Conservation (phyloP, 129 eudicot genomes). For the Flaveria bidentis region DNA sequence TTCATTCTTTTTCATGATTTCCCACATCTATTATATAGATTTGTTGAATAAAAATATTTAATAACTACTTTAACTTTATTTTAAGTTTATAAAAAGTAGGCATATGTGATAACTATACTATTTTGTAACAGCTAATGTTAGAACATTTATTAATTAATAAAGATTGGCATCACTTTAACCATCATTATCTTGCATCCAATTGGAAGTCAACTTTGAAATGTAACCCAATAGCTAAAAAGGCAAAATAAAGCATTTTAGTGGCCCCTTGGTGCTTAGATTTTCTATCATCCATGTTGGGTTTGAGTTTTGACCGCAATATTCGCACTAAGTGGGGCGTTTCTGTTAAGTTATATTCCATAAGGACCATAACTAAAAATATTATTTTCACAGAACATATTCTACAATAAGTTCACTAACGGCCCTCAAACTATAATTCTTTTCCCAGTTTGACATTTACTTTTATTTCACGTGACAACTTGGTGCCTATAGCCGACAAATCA, state of each 20-base stretch:
- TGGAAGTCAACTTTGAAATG: slow-evolving; percentile 33
- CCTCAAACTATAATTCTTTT: slow-evolving; percentile 9
- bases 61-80: neutral
- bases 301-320: slow-evolving; percentile 27
- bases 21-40: no score
- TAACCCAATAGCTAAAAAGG: slow-evolving; percentile 24
- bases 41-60: neutral
- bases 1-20: no score
- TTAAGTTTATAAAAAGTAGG: no score
- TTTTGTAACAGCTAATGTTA: neutral
- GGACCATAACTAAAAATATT: neutral
- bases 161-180: slow-evolving; percentile 27
- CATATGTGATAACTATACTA: no score
- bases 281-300: slow-evolving; percentile 30
- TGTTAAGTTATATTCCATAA: neutral
- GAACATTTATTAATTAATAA: neutral
- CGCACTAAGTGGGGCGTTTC: slow-evolving; percentile 19
- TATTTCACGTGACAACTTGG: slow-evolving; percentile 44
- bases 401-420: slow-evolving; percentile 18
- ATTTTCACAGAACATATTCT: neutral
- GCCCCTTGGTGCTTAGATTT: slow-evolving; percentile 38
- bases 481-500: slow-evolving; percentile 34
- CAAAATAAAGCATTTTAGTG: slow-evolving; percentile 21
- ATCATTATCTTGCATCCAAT: slow-evolving; percentile 25
- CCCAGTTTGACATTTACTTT: slow-evolving; percentile 17